phyloP scores from a whole-genome alignment of 129 eudicot genomes.

The Escallonia herrerae region DNA sequence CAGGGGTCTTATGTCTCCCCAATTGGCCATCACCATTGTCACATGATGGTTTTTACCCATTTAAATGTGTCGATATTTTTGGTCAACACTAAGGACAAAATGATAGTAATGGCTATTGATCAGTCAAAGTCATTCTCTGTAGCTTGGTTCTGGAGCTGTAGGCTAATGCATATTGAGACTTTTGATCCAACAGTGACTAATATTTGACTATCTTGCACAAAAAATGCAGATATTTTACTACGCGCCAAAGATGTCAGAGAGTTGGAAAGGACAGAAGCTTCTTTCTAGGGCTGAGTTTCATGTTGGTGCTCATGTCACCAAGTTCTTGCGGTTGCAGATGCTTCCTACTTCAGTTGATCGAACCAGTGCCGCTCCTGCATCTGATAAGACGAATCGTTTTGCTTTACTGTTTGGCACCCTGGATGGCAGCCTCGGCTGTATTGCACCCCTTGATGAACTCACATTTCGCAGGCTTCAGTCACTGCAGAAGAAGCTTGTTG shows the following conservation, averaged over 20 bases:
- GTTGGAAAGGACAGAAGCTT: conserved; percentile 99
- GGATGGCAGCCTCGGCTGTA: conserved; percentile 94
- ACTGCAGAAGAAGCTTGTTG: conserved; percentile 86
- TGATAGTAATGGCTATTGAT: no score
- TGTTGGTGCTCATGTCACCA: conserved; percentile 87
- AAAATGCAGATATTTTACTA: conserved; percentile 64
- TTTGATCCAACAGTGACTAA: conserved; percentile 2
- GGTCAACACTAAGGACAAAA: no score
- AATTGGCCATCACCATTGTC: no score
- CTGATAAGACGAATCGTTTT: conserved; percentile 89
- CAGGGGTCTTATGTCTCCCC: no score
- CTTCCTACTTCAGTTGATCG: conserved; percentile 64
- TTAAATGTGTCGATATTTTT: no score
- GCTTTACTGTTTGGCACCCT: conserved; percentile 82
- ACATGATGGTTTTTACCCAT: no score
- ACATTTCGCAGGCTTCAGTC: conserved; percentile 93
- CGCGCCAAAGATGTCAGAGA: conserved; percentile 87
- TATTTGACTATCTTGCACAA: background rate
- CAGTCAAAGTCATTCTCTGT: no score
- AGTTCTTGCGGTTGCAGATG: conserved; percentile 80
- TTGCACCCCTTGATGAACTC: conserved; percentile 93
- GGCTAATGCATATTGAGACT: background rate
- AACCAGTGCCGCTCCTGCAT: conserved; percentile 35
- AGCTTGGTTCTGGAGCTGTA: background rate
- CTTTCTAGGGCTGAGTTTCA: conserved; percentile 95